Evolutionary conservation across 1,284 basidiomycete genomes (phyloP), one percentile per base, ranked within the genome.

Genomic region (Ceratobasidium sp.): DNA sequence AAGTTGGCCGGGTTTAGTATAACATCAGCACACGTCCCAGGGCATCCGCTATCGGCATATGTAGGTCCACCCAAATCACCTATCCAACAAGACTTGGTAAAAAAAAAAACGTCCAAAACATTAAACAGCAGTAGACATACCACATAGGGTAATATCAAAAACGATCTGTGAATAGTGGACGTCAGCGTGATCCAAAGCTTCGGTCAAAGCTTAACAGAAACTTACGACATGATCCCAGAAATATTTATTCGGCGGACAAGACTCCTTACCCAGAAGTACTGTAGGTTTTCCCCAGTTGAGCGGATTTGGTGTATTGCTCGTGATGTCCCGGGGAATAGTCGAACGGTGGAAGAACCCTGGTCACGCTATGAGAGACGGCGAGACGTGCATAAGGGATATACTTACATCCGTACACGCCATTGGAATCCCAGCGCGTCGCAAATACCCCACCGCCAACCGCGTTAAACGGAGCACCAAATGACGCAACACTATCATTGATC

Each of bases 41-140:
- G 89, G 77, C 91, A 93, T 26, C 86, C 85, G 1, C 89, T 88
- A 46, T 57, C 53, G 8, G 76, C 67, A 77, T 91, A 93, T 1
- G 88, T 88, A 77, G 91, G 89, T 46, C 91, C 92, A 3, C 91
- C 92, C 91, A 91, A 92, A 79, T 92, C 91, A 65, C 92, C 69
- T 71, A 10, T 32, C 23, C 3, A 39, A 12, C n/a, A 34, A 34
- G 43, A 14, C 36, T 39, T 6, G 14, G 26, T 43, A 52, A 50
- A 36, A 46, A 18, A 50, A 10, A 10, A 23, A 10, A 18, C 3
- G 28, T 41, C 14, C 34, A 16, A n/a, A 30, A 16, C n/a, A n/a
- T n/a, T 9, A 32, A 18, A 1, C 12, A 26, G 2, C 34, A 4
- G 26, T 21, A 6, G 10, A 52, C 69, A 14, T 41, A 71, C 89